Percentiles rank a stretch among this genome's conserved stretches.
These are phyloP conservation scores for Lactarius indigo DNA, from an alignment of 768 basidiomycete species.

Conservation along the genomic window DNA sequence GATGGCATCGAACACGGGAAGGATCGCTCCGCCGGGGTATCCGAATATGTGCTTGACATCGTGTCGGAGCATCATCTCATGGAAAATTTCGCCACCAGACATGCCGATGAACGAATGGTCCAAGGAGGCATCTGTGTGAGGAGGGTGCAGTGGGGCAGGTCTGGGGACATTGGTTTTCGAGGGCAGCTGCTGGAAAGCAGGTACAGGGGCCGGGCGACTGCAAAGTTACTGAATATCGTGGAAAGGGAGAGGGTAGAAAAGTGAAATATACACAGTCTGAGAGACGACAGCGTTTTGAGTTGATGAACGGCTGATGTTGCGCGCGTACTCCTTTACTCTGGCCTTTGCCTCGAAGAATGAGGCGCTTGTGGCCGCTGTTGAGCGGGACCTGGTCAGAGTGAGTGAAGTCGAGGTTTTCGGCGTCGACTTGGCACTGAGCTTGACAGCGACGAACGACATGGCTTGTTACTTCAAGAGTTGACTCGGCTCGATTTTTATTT, in stretches of 20 bases:
- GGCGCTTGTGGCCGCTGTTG: conserved; percentile 43
- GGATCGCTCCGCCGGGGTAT: conserved; percentile 96
- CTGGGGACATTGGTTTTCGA: conserved; percentile 38
- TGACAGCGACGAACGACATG: conserved; percentile 44
- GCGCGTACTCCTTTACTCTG: conserved; percentile 72
- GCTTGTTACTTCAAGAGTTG: neutral
- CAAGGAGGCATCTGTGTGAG: conserved; percentile 46
- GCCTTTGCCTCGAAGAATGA: conserved; percentile 78
- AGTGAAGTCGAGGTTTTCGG: conserved; percentile 34
- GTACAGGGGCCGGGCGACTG: conserved; percentile 64
- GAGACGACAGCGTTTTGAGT: conserved; percentile 57
- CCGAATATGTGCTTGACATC: conserved; percentile 96
- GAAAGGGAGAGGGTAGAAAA: neutral
- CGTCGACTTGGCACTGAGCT: conserved; percentile 43
- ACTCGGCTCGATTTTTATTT: neutral
- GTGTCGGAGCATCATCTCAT: conserved; percentile 99
- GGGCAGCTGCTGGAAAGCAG: conserved; percentile 50
- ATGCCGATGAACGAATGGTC: conserved; percentile 90
- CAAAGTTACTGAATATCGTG: conserved; percentile 6
- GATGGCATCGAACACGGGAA: conserved; percentile 99
- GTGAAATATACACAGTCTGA: conserved; percentile 51
- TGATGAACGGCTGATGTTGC: conserved; percentile 70
- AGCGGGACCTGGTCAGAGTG: conserved; percentile 46
- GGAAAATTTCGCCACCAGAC: conserved; percentile 96
- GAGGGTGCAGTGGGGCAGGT: conserved; percentile 34